A percentile compares a stretch with the other conserved stretches of the same genome.
phyloP scores from a whole-genome alignment of 2,329 filamentous ascomycete genomes.

The Teratosphaeriaceae sp. region DNA sequence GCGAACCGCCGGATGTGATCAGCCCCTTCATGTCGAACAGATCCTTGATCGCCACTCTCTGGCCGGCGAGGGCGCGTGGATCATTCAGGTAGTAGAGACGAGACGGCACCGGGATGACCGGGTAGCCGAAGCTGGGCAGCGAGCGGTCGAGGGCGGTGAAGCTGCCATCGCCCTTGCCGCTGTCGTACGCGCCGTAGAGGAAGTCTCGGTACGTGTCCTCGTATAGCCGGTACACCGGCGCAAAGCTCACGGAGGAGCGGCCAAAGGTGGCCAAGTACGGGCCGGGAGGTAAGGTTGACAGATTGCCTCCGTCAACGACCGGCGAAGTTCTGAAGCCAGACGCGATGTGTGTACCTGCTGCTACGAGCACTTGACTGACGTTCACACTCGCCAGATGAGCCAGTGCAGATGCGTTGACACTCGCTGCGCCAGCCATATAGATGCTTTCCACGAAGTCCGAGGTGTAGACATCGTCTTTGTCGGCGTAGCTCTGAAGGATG shows the following conservation, averaged over 20 bases:
- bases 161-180: conserved; percentile 15
- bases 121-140: conserved; percentile 24
- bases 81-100: conserved; percentile 33
- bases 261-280: conserved; percentile 23
- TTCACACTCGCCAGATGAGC: background rate
- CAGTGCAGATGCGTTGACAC: conserved; percentile 16
- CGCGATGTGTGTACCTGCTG: background rate
- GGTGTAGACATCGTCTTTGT: conserved; percentile 32
- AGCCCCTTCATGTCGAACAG: conserved; percentile 32
- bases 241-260: conserved; percentile 15
- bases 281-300: conserved; percentile 15
- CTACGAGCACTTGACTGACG: background rate
- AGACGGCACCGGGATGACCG: conserved; percentile 33
- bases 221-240: conserved; percentile 27
- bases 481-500: conserved; percentile 26
- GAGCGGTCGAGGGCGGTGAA: conserved; percentile 22
- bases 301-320: conserved; percentile 1
- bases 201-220: conserved; percentile 26
- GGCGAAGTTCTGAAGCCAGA: conserved; percentile 2
- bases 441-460: conserved; percentile 31
- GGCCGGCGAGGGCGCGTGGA: conserved; percentile 28
- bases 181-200: conserved; percentile 25
- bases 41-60: conserved; percentile 31
- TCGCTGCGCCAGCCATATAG: conserved; percentile 21
- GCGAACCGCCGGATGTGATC: conserved; percentile 29